Evolutionary conservation across 129 eudicot species (phyloP).

Genomic region (Heracleum sosnowskyi): DNA sequence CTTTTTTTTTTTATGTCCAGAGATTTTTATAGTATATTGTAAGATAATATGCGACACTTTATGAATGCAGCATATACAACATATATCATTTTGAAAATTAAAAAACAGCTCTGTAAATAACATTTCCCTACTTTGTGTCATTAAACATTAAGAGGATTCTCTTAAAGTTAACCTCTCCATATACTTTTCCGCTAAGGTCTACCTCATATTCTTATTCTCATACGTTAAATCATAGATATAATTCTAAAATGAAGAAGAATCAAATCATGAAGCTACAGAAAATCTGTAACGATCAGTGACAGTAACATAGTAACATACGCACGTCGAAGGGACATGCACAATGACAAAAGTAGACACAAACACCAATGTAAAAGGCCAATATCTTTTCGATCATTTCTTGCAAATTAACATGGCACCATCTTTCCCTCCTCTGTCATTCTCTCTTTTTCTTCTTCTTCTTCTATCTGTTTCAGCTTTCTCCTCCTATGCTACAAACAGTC

Average conservation of each 20-base stretch:
- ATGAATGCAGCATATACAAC: no score
- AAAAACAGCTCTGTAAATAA: no score
- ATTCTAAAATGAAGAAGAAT: neutral
- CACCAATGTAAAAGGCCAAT: constrained; percentile 5
- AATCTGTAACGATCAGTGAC: neutral
- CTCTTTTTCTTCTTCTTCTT: constrained; percentile 21
- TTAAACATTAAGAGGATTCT: no score
- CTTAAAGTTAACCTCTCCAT: no score
- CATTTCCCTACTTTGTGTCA: no score
- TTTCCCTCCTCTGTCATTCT: constrained; percentile 22
- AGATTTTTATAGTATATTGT: no score
- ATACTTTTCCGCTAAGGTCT: no score
- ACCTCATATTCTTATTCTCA: no score
- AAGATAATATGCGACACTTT: no score
- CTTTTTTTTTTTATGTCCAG: no score
- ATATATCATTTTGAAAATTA: no score
- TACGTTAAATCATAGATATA: no score
- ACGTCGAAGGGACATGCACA: neutral
- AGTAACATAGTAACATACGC: neutral
- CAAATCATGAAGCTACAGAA: neutral
- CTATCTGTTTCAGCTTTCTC: constrained; percentile 19
- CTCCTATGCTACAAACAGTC: constrained; percentile 11
- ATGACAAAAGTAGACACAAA: neutral
- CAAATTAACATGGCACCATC: constrained; percentile 29
- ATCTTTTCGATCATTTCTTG: constrained; percentile 7